These are phyloP conservation scores for Saturnispora ahearnii DNA, from an alignment of 805 yeast species.

Conservation along the genomic window DNA sequence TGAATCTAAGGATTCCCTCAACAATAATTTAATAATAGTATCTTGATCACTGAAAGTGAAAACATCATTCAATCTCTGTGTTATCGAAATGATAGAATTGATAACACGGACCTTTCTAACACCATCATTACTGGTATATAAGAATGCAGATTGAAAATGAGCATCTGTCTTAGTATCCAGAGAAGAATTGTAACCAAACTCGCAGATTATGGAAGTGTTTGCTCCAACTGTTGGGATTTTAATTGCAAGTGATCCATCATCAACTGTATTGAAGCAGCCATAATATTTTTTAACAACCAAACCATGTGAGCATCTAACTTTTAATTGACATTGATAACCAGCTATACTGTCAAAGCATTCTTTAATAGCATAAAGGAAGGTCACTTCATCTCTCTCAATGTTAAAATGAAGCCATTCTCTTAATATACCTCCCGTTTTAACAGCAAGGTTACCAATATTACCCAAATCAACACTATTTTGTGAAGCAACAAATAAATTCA, in stretches of 20 bases:
- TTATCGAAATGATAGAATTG: conserved; percentile 73
- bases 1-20: conserved; percentile 38
- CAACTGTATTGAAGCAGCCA: conserved; percentile 41
- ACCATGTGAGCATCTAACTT: conserved; percentile 82
- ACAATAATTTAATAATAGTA: conserved; percentile 42
- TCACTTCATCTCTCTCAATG: conserved; percentile 56
- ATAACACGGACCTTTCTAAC: conserved; percentile 77
- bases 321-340: conserved; percentile 77
- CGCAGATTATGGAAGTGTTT: conserved; percentile 59
- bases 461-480: conserved; percentile 58
- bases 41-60: conserved; percentile 78
- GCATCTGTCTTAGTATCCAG: conserved; percentile 64
- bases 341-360: conserved; percentile 38
- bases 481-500: conserved; percentile 68
- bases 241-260: conserved; percentile 25
- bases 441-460: conserved; percentile 56
- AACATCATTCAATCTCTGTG: conserved; percentile 62
- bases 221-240: conserved; percentile 22
- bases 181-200: conserved; percentile 70
- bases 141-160: conserved; percentile 83
- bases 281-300: conserved; percentile 70
- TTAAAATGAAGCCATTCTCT: conserved; percentile 60
- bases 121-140: conserved; percentile 76
- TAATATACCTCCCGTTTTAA: conserved; percentile 62
- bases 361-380: conserved; percentile 52